These are phyloP conservation scores for Calvatia gigantea DNA, from an alignment of 768 basidiomycete species.

Conservation along the genomic window DNA sequence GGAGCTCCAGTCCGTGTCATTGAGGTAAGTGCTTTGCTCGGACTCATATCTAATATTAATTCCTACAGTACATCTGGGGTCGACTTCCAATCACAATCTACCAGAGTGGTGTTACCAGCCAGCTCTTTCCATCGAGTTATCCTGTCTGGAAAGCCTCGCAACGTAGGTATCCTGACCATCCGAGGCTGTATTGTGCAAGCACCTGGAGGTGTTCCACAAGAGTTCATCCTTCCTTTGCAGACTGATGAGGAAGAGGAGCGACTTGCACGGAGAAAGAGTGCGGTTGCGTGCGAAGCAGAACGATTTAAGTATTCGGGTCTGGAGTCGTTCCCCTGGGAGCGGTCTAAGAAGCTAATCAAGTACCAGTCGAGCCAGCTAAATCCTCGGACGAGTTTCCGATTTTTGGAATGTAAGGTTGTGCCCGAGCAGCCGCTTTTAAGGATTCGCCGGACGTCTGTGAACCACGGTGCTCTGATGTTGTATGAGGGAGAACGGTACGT, in stretches of 20 bases:
- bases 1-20: conserved; percentile 74
- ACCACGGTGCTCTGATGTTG: conserved; percentile 91
- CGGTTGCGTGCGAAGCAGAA: conserved; percentile 60
- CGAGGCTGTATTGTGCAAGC: conserved; percentile 80
- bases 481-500: conserved; percentile 91
- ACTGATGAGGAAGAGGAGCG: conserved; percentile 69
- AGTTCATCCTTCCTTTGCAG: conserved; percentile 73
- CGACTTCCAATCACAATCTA: conserved; percentile 60
- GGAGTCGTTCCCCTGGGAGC: conserved; percentile 64
- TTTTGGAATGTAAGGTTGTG: conserved; percentile 80
- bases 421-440: conserved; percentile 85
- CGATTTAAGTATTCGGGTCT: conserved; percentile 76
- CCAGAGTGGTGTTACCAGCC: conserved; percentile 68
- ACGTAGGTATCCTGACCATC: conserved; percentile 64
- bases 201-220: conserved; percentile 63
- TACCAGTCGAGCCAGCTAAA: conserved; percentile 26
- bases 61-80: conserved; percentile 74
- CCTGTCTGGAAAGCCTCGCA: conserved; percentile 61
- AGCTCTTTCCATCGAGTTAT: conserved; percentile 70
- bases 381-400: conserved; percentile 36
- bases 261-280: conserved; percentile 51
- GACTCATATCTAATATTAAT: conserved; percentile 9
- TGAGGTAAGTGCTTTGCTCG: conserved; percentile 56
- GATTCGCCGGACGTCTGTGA: conserved; percentile 84
- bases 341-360: conserved; percentile 40